Base-by-base conservation (phyloP, 495 filamentous ascomycete species). In the Mytilinidion resinicola region DNA sequence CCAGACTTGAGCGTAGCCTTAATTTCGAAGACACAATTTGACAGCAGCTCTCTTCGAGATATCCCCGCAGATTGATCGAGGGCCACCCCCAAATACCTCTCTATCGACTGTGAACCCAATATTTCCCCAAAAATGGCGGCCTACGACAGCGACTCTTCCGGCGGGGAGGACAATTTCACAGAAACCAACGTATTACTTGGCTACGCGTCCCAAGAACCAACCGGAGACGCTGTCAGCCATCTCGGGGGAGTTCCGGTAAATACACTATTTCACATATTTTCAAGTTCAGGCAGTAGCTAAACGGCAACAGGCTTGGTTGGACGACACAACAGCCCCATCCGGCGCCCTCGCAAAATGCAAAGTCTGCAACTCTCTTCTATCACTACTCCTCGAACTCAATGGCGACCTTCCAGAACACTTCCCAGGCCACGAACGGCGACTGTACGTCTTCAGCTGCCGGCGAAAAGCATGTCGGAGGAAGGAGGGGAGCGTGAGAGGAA, bases 101-200 rank as follows among this genome's bases (percentile, higher is more conserved):
- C 25, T 6, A 3, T 30, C 25, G 6, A 30, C 25, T 30, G 2
- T 30, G 25, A 30, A 3, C 25, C 25, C 25, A 30, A 30, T 30
- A 2, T 3, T 30, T 30, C 25, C 25, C 1, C 9, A 55, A 51
- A 36, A 30, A 96, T 96, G 92, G 83, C 85, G 51, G 75, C 81
- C 15, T 89, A 95, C 68, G 88, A 93, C 63, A 92, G 87, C 68
- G 92, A 96, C 67, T 89, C 88, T 34, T 89, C 87, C 3, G 80
- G 73, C 7, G 85, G 78, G 30, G 80, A 81, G 37, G 77, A 65
- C 17, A 77, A 85, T 59, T 90, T 85, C 67, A 89, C 85, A 9
- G 89, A 91, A 68, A 99, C 93, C 15, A 87, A 85, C 62, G 90
- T 96, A 6, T 82, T 96, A 1, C 83, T 99, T 20, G 93, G 93